Conservation (phyloP, 306 rosid genomes). For the Gastrolobium villosum region DNA sequence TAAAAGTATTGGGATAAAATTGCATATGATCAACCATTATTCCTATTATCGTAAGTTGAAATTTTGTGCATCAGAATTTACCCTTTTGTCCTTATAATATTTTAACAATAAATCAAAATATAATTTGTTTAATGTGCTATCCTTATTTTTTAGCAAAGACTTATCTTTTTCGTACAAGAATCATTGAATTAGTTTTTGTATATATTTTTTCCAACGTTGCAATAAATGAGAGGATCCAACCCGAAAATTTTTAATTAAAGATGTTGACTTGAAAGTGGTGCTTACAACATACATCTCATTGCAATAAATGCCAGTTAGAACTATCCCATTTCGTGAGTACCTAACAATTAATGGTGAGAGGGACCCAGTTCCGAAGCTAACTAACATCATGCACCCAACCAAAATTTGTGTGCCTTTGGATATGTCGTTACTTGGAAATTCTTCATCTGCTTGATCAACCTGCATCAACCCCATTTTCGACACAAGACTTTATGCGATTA, state of each 20-base stretch:
- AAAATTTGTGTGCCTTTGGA: not conserved
- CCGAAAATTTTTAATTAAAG: slow-evolving; percentile 7
- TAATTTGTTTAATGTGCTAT: too few species aligned
- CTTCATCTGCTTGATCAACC: not conserved
- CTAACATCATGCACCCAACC: not conserved
- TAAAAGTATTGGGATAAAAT: too few species aligned
- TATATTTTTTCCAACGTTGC: too few species aligned
- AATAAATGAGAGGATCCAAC: not conserved
- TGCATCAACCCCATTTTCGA: not conserved
- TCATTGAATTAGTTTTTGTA: too few species aligned
- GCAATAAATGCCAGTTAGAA: slow-evolving; percentile 48
- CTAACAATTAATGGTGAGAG: slow-evolving; percentile 45
- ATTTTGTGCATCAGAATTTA: too few species aligned
- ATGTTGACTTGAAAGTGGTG: slow-evolving; percentile 44
- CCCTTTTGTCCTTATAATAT: too few species aligned
- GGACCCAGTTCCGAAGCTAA: slow-evolving; percentile 38
- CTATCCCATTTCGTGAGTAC: slow-evolving; percentile 37
- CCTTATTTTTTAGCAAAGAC: too few species aligned
- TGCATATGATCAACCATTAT: too few species aligned
- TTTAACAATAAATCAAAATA: too few species aligned
- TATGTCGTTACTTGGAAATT: slow-evolving; percentile 1
- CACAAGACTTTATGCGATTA: not conserved
- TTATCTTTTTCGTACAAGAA: too few species aligned
- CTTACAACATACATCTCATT: slow-evolving; percentile 8
- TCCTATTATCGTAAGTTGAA: too few species aligned